Percentiles rank a stretch among this genome's conserved stretches.
Evolutionary conservation across 2,329 filamentous ascomycete species (phyloP).

Genomic region (Aspergillus brasiliensis): DNA sequence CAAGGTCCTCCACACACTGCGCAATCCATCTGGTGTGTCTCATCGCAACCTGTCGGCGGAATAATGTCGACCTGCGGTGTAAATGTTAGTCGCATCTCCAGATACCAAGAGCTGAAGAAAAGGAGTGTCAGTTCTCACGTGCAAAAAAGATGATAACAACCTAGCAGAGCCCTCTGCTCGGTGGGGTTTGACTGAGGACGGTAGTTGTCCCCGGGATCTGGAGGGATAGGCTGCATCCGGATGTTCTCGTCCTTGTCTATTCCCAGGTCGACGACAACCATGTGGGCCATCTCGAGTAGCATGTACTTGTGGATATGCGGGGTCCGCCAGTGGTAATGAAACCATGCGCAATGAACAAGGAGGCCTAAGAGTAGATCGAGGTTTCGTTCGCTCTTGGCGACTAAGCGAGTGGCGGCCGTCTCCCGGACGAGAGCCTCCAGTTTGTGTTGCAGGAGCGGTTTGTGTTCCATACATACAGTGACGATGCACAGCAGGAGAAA

Average conservation of each 20-base stretch:
- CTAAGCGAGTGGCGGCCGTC: neutral
- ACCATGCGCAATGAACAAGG: slow-evolving; percentile 16
- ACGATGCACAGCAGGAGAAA: slow-evolving; percentile 13
- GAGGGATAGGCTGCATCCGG: slow-evolving; percentile 1
- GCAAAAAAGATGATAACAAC: slow-evolving; percentile 13
- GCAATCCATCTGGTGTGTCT: slow-evolving; percentile 14
- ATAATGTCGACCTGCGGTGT: slow-evolving; percentile 7
- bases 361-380: slow-evolving; percentile 15
- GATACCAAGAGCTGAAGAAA: too few relatives aligned
- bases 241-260: slow-evolving; percentile 2
- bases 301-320: slow-evolving; percentile 14
- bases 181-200: neutral
- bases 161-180: slow-evolving; percentile 12
- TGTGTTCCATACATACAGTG: slow-evolving; percentile 5
- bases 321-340: slow-evolving; percentile 15
- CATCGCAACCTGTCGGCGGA: slow-evolving; percentile 15
- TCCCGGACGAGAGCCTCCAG: slow-evolving; percentile 6
- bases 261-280: slow-evolving; percentile 9
- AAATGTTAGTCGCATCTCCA: neutral
- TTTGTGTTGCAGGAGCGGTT: neutral
- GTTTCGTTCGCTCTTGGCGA: slow-evolving; percentile 11
- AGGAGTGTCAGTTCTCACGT: neutral
- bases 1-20: slow-evolving; percentile 5
- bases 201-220: neutral
- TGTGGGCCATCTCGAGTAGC: slow-evolving; percentile 9